Conservation (phyloP, 2,329 filamentous ascomycete genomes). For the Penicillium griseofulvum region DNA sequence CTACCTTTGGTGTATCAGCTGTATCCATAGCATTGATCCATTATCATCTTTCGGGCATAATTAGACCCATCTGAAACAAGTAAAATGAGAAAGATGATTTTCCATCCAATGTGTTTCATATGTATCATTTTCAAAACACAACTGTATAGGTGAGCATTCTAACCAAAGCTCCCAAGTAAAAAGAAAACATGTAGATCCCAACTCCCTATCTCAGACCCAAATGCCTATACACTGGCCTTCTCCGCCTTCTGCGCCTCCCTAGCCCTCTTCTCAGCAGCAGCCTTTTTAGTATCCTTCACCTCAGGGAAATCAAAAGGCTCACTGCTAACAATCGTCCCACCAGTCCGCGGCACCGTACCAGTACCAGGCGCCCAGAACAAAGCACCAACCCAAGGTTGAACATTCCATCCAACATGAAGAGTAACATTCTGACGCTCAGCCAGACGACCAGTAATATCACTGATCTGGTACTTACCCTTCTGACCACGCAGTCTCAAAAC, state of each 20-base stretch:
- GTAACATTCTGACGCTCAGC: constrained; percentile 71
- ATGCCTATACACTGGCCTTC: constrained; percentile 2
- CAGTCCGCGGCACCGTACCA: constrained; percentile 51
- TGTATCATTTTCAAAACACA: constrained; percentile 1
- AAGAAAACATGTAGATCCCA: neutral
- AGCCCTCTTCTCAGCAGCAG: constrained; percentile 16
- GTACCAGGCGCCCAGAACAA: constrained; percentile 72
- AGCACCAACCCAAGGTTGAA: constrained; percentile 93
- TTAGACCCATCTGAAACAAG: neutral
- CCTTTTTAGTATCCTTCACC: constrained; percentile 48
- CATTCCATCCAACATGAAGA: constrained; percentile 86
- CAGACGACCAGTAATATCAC: constrained; percentile 77
- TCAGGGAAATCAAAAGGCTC: constrained; percentile 55
- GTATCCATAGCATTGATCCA: constrained; percentile 2
- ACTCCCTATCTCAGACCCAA: neutral
- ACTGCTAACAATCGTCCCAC: constrained; percentile 51
- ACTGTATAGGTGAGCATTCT: neutral
- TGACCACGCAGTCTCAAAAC: constrained; percentile 77
- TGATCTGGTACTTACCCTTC: constrained; percentile 95
- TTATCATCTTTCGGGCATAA: neutral
- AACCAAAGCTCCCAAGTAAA: neutral
- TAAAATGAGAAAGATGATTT: neutral
- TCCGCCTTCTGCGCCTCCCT: constrained; percentile 18
- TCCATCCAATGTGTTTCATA: neutral
- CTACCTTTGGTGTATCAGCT: neutral